Evolutionary conservation across 2,329 filamentous ascomycete genomes (phyloP).

Genomic region (Lasiodiplodia hormozganensis): DNA sequence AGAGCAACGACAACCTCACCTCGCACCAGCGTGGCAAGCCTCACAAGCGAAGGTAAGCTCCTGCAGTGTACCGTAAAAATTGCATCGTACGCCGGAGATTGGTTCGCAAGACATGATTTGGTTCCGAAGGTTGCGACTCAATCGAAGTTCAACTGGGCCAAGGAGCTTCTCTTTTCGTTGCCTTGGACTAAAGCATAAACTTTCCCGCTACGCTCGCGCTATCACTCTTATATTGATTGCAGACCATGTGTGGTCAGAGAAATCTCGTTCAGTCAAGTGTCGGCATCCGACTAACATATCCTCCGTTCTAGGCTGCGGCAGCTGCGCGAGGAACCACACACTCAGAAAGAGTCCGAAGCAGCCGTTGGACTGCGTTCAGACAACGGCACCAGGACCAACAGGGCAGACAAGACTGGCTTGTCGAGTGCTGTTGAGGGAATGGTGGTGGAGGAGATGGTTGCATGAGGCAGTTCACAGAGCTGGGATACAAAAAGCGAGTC

Average conservation of each 20-base stretch:
- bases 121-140: background rate
- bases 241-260: background rate
- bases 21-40: slow-evolving; percentile 86
- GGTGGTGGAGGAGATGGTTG: slow-evolving; percentile 25
- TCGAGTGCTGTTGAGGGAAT: slow-evolving; percentile 21
- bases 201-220: background rate
- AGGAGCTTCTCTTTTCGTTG: background rate
- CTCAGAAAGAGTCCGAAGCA: slow-evolving; percentile 84
- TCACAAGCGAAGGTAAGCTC: slow-evolving; percentile 80
- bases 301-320: slow-evolving; percentile 71
- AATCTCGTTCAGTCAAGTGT: background rate
- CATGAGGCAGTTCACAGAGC: slow-evolving; percentile 12
- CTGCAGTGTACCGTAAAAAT: background rate
- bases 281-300: slow-evolving; percentile 11
- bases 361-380: slow-evolving; percentile 75
- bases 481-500: slow-evolving; percentile 2
- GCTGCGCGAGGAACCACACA: slow-evolving; percentile 83
- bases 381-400: slow-evolving; percentile 60
- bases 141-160: background rate
- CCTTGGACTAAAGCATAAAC: background rate
- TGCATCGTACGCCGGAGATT: too few species aligned
- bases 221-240: background rate
- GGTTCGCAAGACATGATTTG: background rate
- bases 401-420: slow-evolving; percentile 31
- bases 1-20: slow-evolving; percentile 77